phyloP scores from a whole-genome alignment of 352 stramenopile species.

The Globisporangium radiosum region DNA sequence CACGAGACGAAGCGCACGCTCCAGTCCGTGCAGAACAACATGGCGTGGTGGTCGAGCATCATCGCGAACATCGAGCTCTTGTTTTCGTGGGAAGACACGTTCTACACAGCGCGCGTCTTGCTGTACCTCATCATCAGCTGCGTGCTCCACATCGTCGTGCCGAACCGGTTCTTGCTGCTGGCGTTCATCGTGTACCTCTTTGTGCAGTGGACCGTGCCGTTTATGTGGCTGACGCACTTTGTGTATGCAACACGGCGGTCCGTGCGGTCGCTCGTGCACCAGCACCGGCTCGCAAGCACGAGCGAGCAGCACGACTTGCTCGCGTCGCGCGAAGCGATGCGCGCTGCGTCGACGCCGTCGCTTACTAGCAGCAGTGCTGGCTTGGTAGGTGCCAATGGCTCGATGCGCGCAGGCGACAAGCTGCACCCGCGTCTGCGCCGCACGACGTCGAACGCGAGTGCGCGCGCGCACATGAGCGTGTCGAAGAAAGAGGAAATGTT shows the following conservation, averaged over 20 bases:
- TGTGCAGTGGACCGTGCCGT: conserved; percentile 74
- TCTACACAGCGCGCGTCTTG: conserved; percentile 76
- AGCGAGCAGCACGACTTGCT: conserved; percentile 50
- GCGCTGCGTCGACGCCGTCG: conserved; percentile 9
- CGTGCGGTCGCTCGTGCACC: conserved; percentile 60
- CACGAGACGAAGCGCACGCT: conserved; percentile 76
- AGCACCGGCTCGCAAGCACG: conserved; percentile 63
- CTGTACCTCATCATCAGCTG: conserved; percentile 81
- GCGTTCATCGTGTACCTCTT: conserved; percentile 76
- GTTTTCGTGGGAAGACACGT: conserved; percentile 86
- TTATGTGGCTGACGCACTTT: conserved; percentile 60
- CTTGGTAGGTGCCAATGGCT: conserved; percentile 5
- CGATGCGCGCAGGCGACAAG: conserved; percentile 26
- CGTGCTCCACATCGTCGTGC: conserved; percentile 78
- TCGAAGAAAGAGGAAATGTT: conserved; percentile 85
- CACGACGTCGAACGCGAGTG: conserved; percentile 51
- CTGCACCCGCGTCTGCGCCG: conserved; percentile 30
- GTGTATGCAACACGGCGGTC: conserved; percentile 62
- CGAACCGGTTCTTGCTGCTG: conserved; percentile 81
- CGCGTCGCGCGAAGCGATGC: conserved; percentile 32
- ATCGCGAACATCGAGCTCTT: conserved; percentile 83
- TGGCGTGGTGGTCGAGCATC: conserved; percentile 82
- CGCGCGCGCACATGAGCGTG: conserved; percentile 59
- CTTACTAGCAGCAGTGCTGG: too few relatives aligned
- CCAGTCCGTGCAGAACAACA: conserved; percentile 86